phyloP scores from a whole-genome alignment of 2,329 filamentous ascomycete species.

The Claviceps digitariae region DNA sequence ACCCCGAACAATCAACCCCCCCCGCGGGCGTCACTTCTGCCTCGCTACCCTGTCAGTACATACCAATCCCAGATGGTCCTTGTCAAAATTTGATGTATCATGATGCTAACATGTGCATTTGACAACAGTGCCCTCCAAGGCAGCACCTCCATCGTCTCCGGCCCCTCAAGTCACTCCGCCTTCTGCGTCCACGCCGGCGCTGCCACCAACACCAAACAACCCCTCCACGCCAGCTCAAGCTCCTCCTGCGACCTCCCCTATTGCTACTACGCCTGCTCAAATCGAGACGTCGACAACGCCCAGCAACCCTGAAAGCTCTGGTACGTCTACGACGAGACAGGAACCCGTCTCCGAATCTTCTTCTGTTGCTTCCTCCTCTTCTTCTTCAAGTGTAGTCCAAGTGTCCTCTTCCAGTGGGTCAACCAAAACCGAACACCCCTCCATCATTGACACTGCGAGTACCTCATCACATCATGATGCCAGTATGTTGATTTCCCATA shows the following conservation, averaged over 20 bases:
- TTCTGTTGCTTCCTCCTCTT: constrained; percentile 8
- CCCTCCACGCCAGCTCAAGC: constrained; percentile 5
- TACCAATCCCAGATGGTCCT: background rate
- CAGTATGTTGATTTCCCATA: constrained; percentile 15
- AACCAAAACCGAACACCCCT: constrained; percentile 12
- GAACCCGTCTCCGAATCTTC: constrained; percentile 17
- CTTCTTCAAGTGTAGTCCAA: constrained; percentile 14
- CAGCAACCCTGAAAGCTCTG: constrained; percentile 9
- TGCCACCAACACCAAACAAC: background rate
- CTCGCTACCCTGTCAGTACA: background rate
- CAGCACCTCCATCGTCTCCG: background rate
- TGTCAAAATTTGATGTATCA: background rate
- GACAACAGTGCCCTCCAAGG: background rate
- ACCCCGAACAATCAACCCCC: background rate
- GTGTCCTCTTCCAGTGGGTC: constrained; percentile 16
- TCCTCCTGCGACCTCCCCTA: background rate
- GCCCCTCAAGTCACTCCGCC: background rate
- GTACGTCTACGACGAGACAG: constrained; percentile 16
- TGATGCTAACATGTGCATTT: background rate
- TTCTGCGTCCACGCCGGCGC: background rate
- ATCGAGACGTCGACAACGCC: constrained; percentile 2
- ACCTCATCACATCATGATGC: constrained; percentile 11
- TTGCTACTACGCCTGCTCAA: constrained; percentile 1
- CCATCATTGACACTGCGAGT: background rate
- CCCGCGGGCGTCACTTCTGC: background rate